These are phyloP conservation scores for Solanum chacoense DNA, from an alignment of 305 asterid genomes.

Conservation along the genomic window DNA sequence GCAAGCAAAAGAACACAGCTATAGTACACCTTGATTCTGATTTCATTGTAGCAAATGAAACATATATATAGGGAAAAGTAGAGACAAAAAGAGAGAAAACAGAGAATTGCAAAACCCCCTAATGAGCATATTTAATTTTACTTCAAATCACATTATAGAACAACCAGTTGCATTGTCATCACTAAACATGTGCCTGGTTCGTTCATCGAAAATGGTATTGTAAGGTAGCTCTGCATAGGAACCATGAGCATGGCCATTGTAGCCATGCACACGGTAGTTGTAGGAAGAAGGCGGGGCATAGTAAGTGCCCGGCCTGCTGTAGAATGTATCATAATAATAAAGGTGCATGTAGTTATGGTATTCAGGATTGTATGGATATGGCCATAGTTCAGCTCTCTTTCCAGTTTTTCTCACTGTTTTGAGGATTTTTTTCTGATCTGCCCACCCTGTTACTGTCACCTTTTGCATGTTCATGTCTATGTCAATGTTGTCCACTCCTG, in stretches of 20 bases:
- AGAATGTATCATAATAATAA: conserved; percentile 32
- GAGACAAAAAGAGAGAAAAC: background rate
- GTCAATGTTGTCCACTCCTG: conserved; percentile 53
- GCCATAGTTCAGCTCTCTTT: conserved; percentile 60
- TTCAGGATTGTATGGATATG: conserved; percentile 61
- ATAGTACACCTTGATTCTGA: background rate
- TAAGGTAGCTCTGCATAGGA: conserved; percentile 43
- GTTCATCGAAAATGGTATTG: conserved; percentile 22
- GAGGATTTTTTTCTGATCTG: conserved; percentile 39
- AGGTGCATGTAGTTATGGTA: conserved; percentile 30
- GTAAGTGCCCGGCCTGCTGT: conserved; percentile 11
- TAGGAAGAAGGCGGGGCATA: conserved; percentile 15
- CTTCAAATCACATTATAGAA: conserved; percentile 36
- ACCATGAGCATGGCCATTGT: conserved; percentile 41
- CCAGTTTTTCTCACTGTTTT: conserved; percentile 49
- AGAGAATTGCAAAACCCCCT: background rate
- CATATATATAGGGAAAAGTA: too few species aligned
- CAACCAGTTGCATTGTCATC: conserved; percentile 61
- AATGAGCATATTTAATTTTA: background rate
- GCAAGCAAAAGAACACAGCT: background rate
- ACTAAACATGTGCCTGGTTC: conserved; percentile 38
- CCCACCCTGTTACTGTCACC: conserved; percentile 58
- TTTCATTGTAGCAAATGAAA: background rate
- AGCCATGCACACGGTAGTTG: conserved; percentile 36
- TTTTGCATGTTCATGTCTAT: conserved; percentile 59